phyloP scores from a whole-genome alignment of 148 eudicot species.

The Mesembryanthemum crystallinum region DNA sequence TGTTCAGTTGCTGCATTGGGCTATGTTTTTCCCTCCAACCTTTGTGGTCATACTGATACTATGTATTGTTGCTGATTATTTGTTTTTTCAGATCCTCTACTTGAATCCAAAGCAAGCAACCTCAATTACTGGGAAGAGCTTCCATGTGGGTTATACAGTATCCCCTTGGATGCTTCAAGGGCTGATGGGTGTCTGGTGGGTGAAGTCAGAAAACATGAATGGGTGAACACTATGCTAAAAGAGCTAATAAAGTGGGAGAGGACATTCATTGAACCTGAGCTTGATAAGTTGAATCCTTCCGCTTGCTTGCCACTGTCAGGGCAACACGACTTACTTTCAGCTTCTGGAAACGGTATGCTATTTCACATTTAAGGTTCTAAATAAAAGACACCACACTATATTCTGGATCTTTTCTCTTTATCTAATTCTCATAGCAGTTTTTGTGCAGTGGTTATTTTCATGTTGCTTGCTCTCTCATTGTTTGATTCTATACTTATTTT shows the following conservation, averaged over 20 bases:
- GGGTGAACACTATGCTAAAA: conserved; percentile 51
- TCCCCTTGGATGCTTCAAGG: conserved; percentile 37
- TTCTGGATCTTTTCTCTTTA: not conserved
- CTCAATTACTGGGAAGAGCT: conserved; percentile 88
- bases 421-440: not conserved
- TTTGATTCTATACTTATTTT: not conserved
- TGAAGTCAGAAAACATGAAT: conserved; percentile 62
- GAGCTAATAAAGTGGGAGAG: conserved; percentile 84
- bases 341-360: conserved; percentile 16
- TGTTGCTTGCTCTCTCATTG: not conserved
- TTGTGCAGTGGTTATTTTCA: not conserved
- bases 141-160: conserved; percentile 82
- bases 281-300: conserved; percentile 32
- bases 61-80: not conserved
- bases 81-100: conserved; percentile 43
- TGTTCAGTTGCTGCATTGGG: not conserved
- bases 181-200: conserved; percentile 48
- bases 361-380: not conserved
- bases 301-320: conserved; percentile 5
- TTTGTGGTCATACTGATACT: not conserved
- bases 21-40: not conserved
- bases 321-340: conserved; percentile 28
- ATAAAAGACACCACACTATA: not conserved
- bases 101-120: conserved; percentile 39
- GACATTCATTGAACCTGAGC: conserved; percentile 52